Percentiles rank a stretch among this genome's conserved stretches.
Evolutionary conservation across 75 land plant species (phyloP).

Genomic region (Gnetum montanum): DNA sequence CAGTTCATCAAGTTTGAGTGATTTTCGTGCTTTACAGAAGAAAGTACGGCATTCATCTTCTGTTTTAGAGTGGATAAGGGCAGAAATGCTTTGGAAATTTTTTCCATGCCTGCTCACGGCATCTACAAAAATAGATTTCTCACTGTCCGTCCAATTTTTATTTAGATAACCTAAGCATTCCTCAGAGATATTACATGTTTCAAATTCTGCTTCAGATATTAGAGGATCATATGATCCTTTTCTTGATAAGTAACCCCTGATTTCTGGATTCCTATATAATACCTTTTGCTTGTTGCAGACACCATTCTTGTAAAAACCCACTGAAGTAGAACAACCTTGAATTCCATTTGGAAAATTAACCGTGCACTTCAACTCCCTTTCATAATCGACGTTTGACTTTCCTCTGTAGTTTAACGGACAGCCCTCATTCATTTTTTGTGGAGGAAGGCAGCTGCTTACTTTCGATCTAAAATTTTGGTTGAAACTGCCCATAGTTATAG

Average conservation of each 20-base stretch:
- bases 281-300: no score
- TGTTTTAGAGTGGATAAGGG: conserved; percentile 34
- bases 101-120: conserved; percentile 69
- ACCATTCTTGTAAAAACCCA: conserved; percentile 16
- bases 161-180: conserved; percentile 43
- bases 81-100: conserved; percentile 63
- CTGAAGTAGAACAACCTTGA: conserved; percentile 8
- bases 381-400: no score
- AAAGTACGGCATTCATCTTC: conserved; percentile 76
- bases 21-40: conserved; percentile 82
- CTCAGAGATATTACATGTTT: conserved; percentile 33
- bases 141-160: conserved; percentile 79
- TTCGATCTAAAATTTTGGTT: no score
- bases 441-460: no score
- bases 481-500: conserved; percentile 1
- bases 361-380: no score
- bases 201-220: conserved; percentile 34
- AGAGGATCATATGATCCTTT: conserved; percentile 3
- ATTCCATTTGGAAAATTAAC: no score
- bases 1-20: conserved; percentile 40
- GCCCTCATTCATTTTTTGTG: no score
- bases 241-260: conserved; percentile 11
- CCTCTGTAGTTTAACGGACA: no score
- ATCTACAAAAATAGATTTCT: conserved; percentile 54
- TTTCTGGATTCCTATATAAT: no score